phyloP scores from a whole-genome alignment of 106 monocot genomes.

The Apostasia shenzhenica region DNA sequence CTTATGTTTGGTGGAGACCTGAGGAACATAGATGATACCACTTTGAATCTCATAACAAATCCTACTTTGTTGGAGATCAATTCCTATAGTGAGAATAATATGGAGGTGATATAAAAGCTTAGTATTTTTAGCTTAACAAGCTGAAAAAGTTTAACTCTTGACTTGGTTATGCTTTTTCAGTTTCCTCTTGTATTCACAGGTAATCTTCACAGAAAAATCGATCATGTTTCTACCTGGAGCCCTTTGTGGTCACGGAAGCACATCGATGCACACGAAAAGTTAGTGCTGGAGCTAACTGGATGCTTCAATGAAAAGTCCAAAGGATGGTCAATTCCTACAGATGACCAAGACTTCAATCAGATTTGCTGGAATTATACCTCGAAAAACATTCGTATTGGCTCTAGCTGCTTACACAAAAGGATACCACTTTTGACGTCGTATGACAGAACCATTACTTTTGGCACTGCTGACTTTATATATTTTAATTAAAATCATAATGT shows the following conservation, averaged over 20 bases:
- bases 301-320: slow-evolving; percentile 47
- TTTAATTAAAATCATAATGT: slow-evolving; percentile 3
- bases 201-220: slow-evolving; percentile 7
- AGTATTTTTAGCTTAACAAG: not conserved
- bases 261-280: slow-evolving; percentile 6
- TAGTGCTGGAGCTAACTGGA: slow-evolving; percentile 26
- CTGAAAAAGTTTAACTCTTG: not conserved
- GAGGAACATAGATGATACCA: slow-evolving; percentile 46
- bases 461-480: not conserved
- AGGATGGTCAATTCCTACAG: slow-evolving; percentile 33
- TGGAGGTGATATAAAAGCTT: slow-evolving; percentile 41
- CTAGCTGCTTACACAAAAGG: slow-evolving; percentile 43
- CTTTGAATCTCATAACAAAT: slow-evolving; percentile 70
- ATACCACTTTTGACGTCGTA: slow-evolving; percentile 25
- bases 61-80: slow-evolving; percentile 78
- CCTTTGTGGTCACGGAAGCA: slow-evolving; percentile 3
- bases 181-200: slow-evolving; percentile 31
- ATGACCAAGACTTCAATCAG: slow-evolving; percentile 18
- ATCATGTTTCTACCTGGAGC: slow-evolving; percentile 10
- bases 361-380: slow-evolving; percentile 50
- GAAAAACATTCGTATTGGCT: slow-evolving; percentile 14
- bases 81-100: slow-evolving; percentile 66
- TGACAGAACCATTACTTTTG: slow-evolving; percentile 1
- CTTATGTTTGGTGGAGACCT: slow-evolving; percentile 97
- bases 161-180: slow-evolving; percentile 23